Percentiles rank a stretch among this genome's conserved stretches.
These are phyloP conservation scores for Cryptococcus neoformans DNA, from an alignment of 1,284 basidiomycete species.

Conservation along the genomic window DNA sequence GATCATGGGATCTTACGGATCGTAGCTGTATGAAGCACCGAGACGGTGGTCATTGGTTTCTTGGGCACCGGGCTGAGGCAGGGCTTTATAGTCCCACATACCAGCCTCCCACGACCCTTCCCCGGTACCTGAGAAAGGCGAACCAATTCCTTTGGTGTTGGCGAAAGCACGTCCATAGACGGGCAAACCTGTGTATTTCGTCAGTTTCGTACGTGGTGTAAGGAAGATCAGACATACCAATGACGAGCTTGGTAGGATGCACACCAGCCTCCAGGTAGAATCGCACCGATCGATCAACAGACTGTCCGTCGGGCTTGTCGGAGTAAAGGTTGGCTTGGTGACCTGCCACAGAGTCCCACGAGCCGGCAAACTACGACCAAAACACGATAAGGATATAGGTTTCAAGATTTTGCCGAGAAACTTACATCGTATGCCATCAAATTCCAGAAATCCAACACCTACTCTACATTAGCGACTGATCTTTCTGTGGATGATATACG, in stretches of 20 bases:
- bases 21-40: constrained; percentile 76
- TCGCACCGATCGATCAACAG: constrained; percentile 67
- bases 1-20: constrained; percentile 46
- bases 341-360: constrained; percentile 56
- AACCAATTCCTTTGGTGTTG: constrained; percentile 69
- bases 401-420: not conserved
- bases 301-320: constrained; percentile 51
- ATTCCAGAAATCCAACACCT: constrained; percentile 76
- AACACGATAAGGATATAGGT: not conserved
- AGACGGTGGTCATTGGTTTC: constrained; percentile 68
- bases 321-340: constrained; percentile 78
- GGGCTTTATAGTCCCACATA: constrained; percentile 63
- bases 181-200: constrained; percentile 62
- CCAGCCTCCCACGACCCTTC: constrained; percentile 52
- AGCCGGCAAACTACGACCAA: constrained; percentile 42
- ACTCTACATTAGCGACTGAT: not conserved
- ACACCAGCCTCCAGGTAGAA: constrained; percentile 68
- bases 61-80: constrained; percentile 64
- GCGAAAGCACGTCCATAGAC: constrained; percentile 83
- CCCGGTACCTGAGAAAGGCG: constrained; percentile 73
- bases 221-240: constrained; percentile 57
- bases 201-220: not conserved
- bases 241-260: constrained; percentile 65
- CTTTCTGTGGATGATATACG: not conserved
- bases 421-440: constrained; percentile 63